Evolutionary conservation across 1,284 basidiomycete genomes (phyloP).

Genomic region (Fomes fomentarius): DNA sequence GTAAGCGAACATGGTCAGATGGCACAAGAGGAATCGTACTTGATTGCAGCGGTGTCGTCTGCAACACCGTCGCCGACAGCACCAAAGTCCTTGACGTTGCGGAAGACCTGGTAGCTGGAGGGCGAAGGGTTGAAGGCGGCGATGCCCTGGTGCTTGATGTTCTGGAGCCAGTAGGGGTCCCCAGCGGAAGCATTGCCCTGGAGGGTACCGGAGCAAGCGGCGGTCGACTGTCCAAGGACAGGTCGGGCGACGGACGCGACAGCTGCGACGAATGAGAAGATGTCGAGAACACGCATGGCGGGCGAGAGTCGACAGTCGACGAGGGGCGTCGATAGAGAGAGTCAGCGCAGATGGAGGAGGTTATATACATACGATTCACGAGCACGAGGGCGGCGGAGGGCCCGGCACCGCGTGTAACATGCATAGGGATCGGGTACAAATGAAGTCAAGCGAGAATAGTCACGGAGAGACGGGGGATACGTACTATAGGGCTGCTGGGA

Average conservation of each 20-base stretch:
- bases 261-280: constrained; percentile 28
- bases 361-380: constrained; percentile 27
- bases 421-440: not conserved
- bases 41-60: constrained; percentile 74
- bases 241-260: constrained; percentile 23
- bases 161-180: constrained; percentile 74
- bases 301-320: constrained; percentile 10
- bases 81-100: constrained; percentile 70
- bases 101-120: constrained; percentile 66
- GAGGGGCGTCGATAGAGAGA: constrained; percentile 2
- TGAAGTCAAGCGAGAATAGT: not conserved
- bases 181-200: constrained; percentile 55
- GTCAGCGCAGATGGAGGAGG: not conserved
- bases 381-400: constrained; percentile 14
- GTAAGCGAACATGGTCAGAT: not conserved
- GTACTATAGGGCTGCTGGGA: constrained; percentile 1
- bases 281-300: constrained; percentile 26
- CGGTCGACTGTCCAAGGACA: constrained; percentile 38
- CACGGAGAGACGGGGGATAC: constrained; percentile 4
- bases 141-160: constrained; percentile 67
- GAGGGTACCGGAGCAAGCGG: constrained; percentile 46
- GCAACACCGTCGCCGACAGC: constrained; percentile 70
- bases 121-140: constrained; percentile 60
- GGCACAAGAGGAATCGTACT: constrained; percentile 40
- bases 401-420: constrained; percentile 4